Conservation (phyloP, 495 filamentous ascomycete genomes). For the Ramalina intermedia region DNA sequence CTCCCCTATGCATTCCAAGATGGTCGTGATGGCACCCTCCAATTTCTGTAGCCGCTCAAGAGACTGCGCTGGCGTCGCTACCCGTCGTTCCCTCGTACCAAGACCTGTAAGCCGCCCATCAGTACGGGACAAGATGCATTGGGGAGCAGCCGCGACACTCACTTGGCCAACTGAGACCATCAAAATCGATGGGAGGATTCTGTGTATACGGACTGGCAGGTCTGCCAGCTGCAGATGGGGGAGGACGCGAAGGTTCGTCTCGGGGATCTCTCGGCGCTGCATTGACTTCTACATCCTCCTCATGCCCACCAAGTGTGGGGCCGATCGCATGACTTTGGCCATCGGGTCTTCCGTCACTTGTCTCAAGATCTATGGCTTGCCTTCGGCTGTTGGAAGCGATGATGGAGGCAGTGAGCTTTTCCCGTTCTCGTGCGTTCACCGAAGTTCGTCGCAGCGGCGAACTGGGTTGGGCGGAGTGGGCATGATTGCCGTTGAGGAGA, state of each 20-base stretch:
- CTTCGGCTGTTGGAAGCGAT: conserved; percentile 32
- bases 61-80: conserved; percentile 62
- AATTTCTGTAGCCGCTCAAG: conserved; percentile 59
- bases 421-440: conserved; percentile 32
- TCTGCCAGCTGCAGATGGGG: conserved; percentile 35
- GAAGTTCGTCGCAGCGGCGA: conserved; percentile 20
- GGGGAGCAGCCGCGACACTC: conserved; percentile 19
- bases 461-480: conserved; percentile 15
- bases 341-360: neutral
- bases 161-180: conserved; percentile 61
- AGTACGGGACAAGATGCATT: neutral
- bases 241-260: conserved; percentile 44
- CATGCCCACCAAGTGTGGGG: neutral
- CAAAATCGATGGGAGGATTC: conserved; percentile 53
- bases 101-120: conserved; percentile 33
- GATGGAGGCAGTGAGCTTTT: conserved; percentile 39
- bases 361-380: conserved; percentile 27
- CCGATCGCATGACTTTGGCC: neutral
- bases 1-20: conserved; percentile 91
- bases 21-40: conserved; percentile 71
- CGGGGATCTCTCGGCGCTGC: conserved; percentile 59
- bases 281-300: conserved; percentile 26
- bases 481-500: conserved; percentile 27
- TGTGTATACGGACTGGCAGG: conserved; percentile 46
- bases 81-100: conserved; percentile 66